Percentiles rank a stretch among this genome's conserved stretches.
Conservation (phyloP, 1,284 basidiomycete genomes). For the Ceratobasidium sp. region DNA sequence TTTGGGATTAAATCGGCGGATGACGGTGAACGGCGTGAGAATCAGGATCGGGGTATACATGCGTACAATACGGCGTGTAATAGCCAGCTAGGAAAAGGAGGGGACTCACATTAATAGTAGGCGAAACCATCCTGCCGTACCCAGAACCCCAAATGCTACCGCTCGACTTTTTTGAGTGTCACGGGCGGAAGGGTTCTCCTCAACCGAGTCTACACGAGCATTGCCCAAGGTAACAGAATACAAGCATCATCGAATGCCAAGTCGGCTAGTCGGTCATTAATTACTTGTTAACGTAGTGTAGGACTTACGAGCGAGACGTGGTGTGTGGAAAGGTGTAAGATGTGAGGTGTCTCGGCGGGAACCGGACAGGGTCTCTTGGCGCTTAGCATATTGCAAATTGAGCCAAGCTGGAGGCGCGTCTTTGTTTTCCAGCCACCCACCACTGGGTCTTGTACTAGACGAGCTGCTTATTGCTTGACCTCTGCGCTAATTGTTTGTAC, state of each 20-base stretch:
- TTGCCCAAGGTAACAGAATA: not conserved
- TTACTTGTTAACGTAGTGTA: not conserved
- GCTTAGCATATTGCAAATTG: conserved; percentile 39
- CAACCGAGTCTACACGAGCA: not conserved
- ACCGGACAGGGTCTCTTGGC: conserved; percentile 42
- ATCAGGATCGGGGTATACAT: conserved; percentile 1
- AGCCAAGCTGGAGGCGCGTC: conserved; percentile 12
- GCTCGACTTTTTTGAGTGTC: conserved; percentile 7
- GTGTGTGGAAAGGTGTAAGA: conserved; percentile 7
- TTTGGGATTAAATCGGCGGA: not conserved
- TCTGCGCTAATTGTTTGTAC: not conserved
- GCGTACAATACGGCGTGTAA: not conserved
- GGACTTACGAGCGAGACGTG: conserved; percentile 25
- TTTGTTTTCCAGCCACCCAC: conserved; percentile 10
- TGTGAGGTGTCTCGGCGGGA: conserved; percentile 27
- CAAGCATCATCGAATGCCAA: not conserved
- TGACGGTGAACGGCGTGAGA: conserved; percentile 2
- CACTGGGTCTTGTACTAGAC: not conserved
- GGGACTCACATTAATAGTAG: conserved; percentile 35
- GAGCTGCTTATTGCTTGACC: not conserved
- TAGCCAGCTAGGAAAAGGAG: not conserved
- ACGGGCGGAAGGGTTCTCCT: not conserved
- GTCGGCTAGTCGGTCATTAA: not conserved
- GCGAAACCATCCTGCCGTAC: conserved; percentile 33
- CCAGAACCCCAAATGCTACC: conserved; percentile 20